Evolutionary conservation across 2,329 filamentous ascomycete genomes (phyloP).

Genomic region (Trichoderma harzianum): DNA sequence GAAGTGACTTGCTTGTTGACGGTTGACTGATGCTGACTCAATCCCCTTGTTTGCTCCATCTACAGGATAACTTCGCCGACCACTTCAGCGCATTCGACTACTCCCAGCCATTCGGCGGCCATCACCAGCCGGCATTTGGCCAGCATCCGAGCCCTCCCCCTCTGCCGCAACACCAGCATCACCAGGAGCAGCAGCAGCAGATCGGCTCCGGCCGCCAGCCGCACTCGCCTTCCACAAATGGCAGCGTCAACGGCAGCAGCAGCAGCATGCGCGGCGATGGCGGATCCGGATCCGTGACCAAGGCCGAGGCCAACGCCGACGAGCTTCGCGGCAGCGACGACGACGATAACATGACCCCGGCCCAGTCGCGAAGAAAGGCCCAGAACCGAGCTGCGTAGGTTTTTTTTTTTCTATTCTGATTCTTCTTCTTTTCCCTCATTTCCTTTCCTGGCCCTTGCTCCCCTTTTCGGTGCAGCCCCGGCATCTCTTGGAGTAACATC

Average conservation of each 20-base stretch:
- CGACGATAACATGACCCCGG: conserved; percentile 54
- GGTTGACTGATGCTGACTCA: conserved; percentile 8
- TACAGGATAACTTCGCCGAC: conserved; percentile 50
- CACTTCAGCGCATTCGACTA: conserved; percentile 48
- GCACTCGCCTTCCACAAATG: conserved; percentile 23
- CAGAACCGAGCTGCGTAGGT: conserved; percentile 62
- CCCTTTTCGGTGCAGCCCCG: not conserved
- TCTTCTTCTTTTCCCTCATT: not conserved
- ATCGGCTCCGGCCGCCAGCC: conserved; percentile 25
- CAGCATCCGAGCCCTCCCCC: conserved; percentile 21
- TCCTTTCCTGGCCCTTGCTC: not conserved
- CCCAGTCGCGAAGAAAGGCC: conserved; percentile 57
- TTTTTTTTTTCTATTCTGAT: not conserved
- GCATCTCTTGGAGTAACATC: not conserved
- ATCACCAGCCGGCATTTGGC: conserved; percentile 30
- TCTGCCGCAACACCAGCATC: conserved; percentile 14
- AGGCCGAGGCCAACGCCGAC: conserved; percentile 39
- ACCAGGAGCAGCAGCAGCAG: conserved; percentile 25
- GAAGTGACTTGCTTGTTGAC: not conserved
- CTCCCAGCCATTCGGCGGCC: conserved; percentile 38
- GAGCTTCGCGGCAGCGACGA: conserved; percentile 49
- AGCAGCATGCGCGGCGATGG: conserved; percentile 20
- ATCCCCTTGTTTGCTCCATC: conserved; percentile 20
- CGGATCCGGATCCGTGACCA: conserved; percentile 21
- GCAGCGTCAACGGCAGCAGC: conserved; percentile 22